Percentiles rank a stretch among this genome's conserved stretches.
Evolutionary conservation across 306 rosid species (phyloP).

Genomic region (Pachyrhizus erosus): DNA sequence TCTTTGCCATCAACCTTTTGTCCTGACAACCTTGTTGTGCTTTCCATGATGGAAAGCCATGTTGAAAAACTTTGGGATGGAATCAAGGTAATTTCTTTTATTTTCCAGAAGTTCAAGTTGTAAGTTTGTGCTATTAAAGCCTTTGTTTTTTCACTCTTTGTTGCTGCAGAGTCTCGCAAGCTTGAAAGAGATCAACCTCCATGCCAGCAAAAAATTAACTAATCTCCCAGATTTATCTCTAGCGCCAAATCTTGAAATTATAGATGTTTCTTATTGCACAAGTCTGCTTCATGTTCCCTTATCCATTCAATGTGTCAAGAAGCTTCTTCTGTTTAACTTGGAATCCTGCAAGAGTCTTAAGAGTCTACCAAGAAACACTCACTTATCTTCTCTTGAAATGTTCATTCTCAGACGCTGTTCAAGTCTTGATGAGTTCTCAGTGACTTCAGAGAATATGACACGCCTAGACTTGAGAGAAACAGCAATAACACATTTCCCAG

Average conservation of each 20-base stretch:
- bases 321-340: slow-evolving; percentile 4
- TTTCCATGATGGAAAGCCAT: slow-evolving; percentile 21
- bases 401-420: slow-evolving; percentile 29
- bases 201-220: slow-evolving; percentile 29
- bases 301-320: slow-evolving; percentile 23
- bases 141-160: background rate
- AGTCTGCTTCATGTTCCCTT: slow-evolving; percentile 13
- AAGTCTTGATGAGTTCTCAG: slow-evolving; percentile 29
- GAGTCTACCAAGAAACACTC: slow-evolving; percentile 23
- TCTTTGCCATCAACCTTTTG: slow-evolving; percentile 34
- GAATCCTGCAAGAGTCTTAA: slow-evolving; percentile 34
- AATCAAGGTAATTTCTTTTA: slow-evolving; percentile 23
- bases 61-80: slow-evolving; percentile 40
- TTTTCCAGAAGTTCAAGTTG: background rate
- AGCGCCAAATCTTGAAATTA: slow-evolving; percentile 38
- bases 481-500: slow-evolving; percentile 6
- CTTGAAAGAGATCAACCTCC: slow-evolving; percentile 36
- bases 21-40: slow-evolving; percentile 32
- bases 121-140: background rate
- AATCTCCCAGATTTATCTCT: slow-evolving; percentile 28
- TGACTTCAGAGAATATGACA: slow-evolving; percentile 10
- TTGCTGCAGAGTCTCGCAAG: slow-evolving; percentile 33
- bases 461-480: background rate
- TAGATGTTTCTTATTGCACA: slow-evolving; percentile 9
- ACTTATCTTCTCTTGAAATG: slow-evolving; percentile 15